Conservation (phyloP, 2,329 filamentous ascomycete genomes). For the Aspergillus tubingensis region DNA sequence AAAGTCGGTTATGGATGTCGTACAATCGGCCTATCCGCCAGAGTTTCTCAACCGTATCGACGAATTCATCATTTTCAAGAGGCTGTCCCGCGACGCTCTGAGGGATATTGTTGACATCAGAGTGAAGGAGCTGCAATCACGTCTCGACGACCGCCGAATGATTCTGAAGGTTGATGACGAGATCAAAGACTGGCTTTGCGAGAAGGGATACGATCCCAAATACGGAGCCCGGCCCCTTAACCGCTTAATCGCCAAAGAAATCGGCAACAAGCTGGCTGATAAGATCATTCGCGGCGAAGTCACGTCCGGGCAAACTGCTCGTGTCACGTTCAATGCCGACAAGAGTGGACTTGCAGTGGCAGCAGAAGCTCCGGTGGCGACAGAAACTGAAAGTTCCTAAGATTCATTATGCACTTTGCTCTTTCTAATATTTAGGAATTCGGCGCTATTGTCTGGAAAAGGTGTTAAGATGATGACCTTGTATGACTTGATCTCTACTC, state of each 20-base stretch:
- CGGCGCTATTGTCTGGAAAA: conserved; percentile 1
- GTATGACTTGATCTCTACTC: conserved; percentile 3
- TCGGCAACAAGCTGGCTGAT: conserved; percentile 85
- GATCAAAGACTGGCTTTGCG: conserved; percentile 83
- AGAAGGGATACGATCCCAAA: conserved; percentile 85
- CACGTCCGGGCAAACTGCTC: conserved; percentile 71
- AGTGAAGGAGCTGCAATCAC: conserved; percentile 76
- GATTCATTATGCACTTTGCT: neutral
- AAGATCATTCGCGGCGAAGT: conserved; percentile 87
- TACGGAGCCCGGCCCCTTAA: conserved; percentile 92
- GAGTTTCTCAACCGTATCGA: conserved; percentile 97
- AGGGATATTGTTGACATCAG: conserved; percentile 94
- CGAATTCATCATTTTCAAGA: conserved; percentile 94
- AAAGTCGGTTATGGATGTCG: conserved; percentile 83
- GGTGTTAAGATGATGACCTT: conserved; percentile 9
- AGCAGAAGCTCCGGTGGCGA: conserved; percentile 18
- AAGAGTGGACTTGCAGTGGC: conserved; percentile 59
- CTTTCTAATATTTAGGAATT: neutral
- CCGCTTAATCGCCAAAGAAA: conserved; percentile 83
- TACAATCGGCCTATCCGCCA: conserved; percentile 72
- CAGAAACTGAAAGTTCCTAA: conserved; percentile 14
- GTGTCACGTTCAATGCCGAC: conserved; percentile 67
- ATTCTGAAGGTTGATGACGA: conserved; percentile 68
- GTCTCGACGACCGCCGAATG: conserved; percentile 84
- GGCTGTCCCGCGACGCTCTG: conserved; percentile 74